Base-by-base conservation (phyloP, 2,329 filamentous ascomycete species). In the Fusarium incarnatum region DNA sequence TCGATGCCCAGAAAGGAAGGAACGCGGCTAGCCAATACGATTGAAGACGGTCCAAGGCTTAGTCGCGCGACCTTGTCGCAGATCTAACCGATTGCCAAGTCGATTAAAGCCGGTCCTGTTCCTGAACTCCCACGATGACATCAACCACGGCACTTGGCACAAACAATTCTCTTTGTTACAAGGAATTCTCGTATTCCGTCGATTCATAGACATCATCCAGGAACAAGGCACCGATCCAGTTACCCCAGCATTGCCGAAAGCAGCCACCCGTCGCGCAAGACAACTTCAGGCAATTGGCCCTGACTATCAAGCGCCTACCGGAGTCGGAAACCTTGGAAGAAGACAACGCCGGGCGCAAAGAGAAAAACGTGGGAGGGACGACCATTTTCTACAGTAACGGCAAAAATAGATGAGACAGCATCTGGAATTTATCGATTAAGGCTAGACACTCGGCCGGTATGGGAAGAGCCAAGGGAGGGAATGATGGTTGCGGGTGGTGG, bases 401-500 rank as follows among this genome's bases (percentile, higher is more conserved):
- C 10, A 20, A 55, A 55, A 55, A 49, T 60, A 61, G 42, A 28
- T 16, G 48, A 18, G 42, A 41, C 34, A 20, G 15, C 0, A 30
- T 10, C 18, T n/a, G 5, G 20, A 23, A 15, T 12, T 49, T 8
- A 6, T 1, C 1, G 13, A 50, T 23, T 15, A 42, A 44, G 42
- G 34, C 42, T 61, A 61, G 61, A 28, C 15, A 34, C n/a, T 16
- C 10, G 22, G 27, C 56, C 18, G 42, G 8, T 22, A 42, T 44
- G 41, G 54, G 54, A 60, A 66, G 41, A 1, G 20, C 12, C 22
- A 20, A 44, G 42, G 23, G 5, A 18, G 52, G 47, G 60, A 53
- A 62, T 70, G 54, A 70, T 70, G 58, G 15, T 68, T 68, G 44
- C 58, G 53, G 65, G 58, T 60, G 54, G 54, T 57, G 57, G 49